Base-by-base conservation (phyloP, 208 protist species). In the Leishmania martiniquensis region DNA sequence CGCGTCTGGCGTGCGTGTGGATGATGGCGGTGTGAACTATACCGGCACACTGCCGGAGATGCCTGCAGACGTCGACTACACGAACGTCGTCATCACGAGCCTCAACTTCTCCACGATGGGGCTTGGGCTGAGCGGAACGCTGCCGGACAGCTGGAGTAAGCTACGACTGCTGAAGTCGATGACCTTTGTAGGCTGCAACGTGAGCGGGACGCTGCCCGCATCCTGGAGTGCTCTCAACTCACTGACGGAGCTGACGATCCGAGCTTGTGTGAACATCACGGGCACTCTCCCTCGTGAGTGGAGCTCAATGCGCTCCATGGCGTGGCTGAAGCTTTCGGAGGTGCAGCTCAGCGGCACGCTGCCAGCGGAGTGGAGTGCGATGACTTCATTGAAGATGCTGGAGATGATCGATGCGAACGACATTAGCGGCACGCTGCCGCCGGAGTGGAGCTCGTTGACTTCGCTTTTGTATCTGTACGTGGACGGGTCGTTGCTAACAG, bases 21-120 rank as follows among this genome's bases (percentile, higher is more conserved):
- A 12, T 5, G 20, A 12, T 15, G 2, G 17, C n/a, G 2, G 1
- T 2, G 52, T n/a, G 47, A 10, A 32, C 3, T 44, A 0, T 29
- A 0, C 32, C n/a, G 70, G 70, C 15, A 45, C 49, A 52, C 70
- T 75, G 70, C 70, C 70, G 70, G 70, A 75, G 55, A 75, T 63
- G 70, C 70, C 70, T 44, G n/a, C 7, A 37, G 52, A 20, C 70
- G 52, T 75, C 17, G 39, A 75, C 52, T 75, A 75, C 70, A 29
- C 34, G 32, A 22, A 75, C 13, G 70, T 75, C 2, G 37, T 75
- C 45, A 29, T 71, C 45, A 55, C n/a, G 45, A 0, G 0, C 22
- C 45, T 71, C 2, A n/a, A 71, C 45, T 49, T 69, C 68, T 62
- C 52, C 12, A 39, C 47, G 45, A 62, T 51, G 69, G 68, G 45